Base-by-base conservation (phyloP, 441 rosid genomes). In the Oxalis stricta region DNA sequence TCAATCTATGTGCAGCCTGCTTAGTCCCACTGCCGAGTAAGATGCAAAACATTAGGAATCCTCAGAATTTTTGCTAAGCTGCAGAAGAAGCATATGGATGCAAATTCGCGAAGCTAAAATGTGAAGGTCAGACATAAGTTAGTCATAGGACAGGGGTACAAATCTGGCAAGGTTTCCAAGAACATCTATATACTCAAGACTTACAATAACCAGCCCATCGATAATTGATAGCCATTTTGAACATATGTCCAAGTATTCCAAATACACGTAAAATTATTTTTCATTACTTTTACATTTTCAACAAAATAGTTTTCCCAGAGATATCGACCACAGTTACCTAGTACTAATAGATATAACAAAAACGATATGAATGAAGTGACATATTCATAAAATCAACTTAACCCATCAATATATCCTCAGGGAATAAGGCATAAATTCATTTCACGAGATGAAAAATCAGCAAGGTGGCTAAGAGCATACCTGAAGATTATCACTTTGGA, bases 1-100 rank as follows among this genome's bases (percentile, higher is more conserved):
- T 91, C 77, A 91, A 64, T 47, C 96, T 75, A 65, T 86, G 96
- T 18, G 99, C 96, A 60, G 95, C 79, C 63, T 73, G 86, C 71
- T 91, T 91, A 18, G 96, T 86, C 50, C 96, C 99, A 77, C 99
- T 84, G 72, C 55, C 35, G 54, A 55, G 23, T 41, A 40, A 68
- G 56, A 21, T 33, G 31, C 22, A 65, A 34, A 38, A 24, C 23
- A 53, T 44, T 14, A 15, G 28, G 16, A 3, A 26, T 13, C 30
- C 55, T 23, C 10, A 49, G 19, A 41, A n/a, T 3, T 43, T 55
- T 15, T 13, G 10, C 39, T 32, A 50, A 20, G 33, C 20, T 38
- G 14, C 15, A 21, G 35, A 5, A 18, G 18, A 21, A 20, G 29
- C 7, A 22, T 33, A 19, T 4, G 15, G 1, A 29, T 33, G 21